phyloP scores from a whole-genome alignment of 352 stramenopile genomes.

The Phytophthora crassamura region DNA sequence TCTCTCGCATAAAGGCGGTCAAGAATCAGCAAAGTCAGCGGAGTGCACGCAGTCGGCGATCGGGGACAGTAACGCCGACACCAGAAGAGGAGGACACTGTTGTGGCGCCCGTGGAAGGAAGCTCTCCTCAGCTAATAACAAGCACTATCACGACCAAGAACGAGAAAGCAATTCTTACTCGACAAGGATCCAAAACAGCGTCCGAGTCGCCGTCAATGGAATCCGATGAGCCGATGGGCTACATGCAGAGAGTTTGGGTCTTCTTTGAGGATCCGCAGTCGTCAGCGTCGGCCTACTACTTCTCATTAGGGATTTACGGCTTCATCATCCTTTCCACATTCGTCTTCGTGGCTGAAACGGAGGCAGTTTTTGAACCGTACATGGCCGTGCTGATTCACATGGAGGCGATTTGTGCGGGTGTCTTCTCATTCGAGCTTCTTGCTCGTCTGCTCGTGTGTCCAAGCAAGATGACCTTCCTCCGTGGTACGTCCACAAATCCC shows the following conservation, averaged over 20 bases:
- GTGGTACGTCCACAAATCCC: slow-evolving; percentile 36
- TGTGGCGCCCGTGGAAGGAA: background rate
- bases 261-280: slow-evolving; percentile 82
- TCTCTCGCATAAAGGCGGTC: slow-evolving; percentile 28
- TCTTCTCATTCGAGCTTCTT: slow-evolving; percentile 74
- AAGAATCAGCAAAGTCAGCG: slow-evolving; percentile 11
- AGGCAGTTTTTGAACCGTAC: slow-evolving; percentile 49
- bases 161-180: slow-evolving; percentile 10
- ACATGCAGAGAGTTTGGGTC: slow-evolving; percentile 43
- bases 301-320: slow-evolving; percentile 64
- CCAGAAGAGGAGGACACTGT: slow-evolving; percentile 26
- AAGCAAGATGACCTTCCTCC: slow-evolving; percentile 55
- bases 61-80: slow-evolving; percentile 32
- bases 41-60: slow-evolving; percentile 29
- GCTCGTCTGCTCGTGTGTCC: slow-evolving; percentile 57
- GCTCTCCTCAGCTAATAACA: background rate
- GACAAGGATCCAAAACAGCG: slow-evolving; percentile 18
- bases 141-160: background rate
- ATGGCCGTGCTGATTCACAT: slow-evolving; percentile 40
- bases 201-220: slow-evolving; percentile 11
- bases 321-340: slow-evolving; percentile 74
- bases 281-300: slow-evolving; percentile 60
- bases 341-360: slow-evolving; percentile 76
- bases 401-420: slow-evolving; percentile 54
- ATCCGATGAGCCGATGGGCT: slow-evolving; percentile 9